These are phyloP conservation scores for Pythium rhizo-oryzae DNA, from an alignment of 352 stramenopile genomes.

Conservation along the genomic window DNA sequence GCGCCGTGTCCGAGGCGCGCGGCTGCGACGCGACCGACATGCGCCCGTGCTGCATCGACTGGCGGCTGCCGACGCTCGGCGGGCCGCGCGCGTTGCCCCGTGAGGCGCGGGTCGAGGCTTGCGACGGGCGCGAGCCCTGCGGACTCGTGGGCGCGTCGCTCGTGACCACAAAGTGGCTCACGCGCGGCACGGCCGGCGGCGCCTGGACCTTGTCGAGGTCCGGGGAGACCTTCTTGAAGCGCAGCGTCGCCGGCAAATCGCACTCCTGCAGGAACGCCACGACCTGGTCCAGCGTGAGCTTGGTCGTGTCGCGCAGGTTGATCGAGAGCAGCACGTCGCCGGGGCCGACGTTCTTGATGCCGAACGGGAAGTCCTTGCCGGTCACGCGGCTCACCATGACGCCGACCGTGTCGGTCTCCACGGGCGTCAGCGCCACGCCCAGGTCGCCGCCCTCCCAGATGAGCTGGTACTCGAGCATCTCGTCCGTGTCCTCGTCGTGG, in stretches of 20 bases:
- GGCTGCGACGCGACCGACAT: conserved; percentile 32
- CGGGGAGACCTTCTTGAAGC: conserved; percentile 84
- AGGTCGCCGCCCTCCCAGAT: conserved; percentile 89
- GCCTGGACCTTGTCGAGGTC: conserved; percentile 40
- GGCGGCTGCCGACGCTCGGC: conserved; percentile 21
- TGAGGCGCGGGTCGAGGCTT: conserved; percentile 16
- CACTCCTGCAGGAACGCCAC: conserved; percentile 84
- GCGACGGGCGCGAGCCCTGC: conserved; percentile 34
- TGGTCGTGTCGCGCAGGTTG: conserved; percentile 82
- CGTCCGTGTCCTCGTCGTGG: conserved; percentile 79
- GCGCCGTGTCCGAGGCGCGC: conserved; percentile 20
- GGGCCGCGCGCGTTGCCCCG: conserved; percentile 19
- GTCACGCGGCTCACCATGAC: conserved; percentile 84
- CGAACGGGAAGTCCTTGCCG: conserved; percentile 86
- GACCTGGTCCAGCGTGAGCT: conserved; percentile 79
- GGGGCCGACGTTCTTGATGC: conserved; percentile 87
- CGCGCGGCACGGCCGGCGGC: conserved; percentile 44
- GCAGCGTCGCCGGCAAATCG: conserved; percentile 80
- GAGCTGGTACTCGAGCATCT: conserved; percentile 89
- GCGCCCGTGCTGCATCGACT: conserved; percentile 29
- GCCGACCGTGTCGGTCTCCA: conserved; percentile 54
- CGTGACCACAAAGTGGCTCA: conserved; percentile 75
- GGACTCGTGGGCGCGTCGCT: conserved; percentile 62
- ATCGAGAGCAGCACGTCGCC: conserved; percentile 83
- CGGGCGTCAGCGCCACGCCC: conserved; percentile 79